Evolutionary conservation across 805 yeast genomes (phyloP).

Genomic region (Tetrapisispora nanseiensis): DNA sequence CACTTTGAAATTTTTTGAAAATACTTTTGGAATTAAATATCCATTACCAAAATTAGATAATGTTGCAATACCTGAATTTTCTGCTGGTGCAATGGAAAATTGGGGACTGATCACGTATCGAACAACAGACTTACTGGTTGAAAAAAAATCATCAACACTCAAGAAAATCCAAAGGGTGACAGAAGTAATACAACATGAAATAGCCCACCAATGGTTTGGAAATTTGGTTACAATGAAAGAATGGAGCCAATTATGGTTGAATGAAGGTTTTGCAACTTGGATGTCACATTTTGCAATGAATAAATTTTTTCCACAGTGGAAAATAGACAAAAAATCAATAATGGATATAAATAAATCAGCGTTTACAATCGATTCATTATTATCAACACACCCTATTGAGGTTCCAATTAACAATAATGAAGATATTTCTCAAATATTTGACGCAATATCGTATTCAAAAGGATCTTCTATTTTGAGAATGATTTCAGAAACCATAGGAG

Average conservation of each 20-base stretch:
- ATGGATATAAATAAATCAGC: conserved; percentile 71
- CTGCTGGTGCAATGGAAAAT: conserved; percentile 88
- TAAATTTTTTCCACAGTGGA: conserved; percentile 71
- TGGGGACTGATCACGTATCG: conserved; percentile 75
- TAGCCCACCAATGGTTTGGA: conserved; percentile 91
- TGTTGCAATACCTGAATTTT: conserved; percentile 74
- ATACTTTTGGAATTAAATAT: conserved; percentile 63
- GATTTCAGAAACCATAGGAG: conserved; percentile 74
- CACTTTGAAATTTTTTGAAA: conserved; percentile 63
- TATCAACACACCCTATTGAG: conserved; percentile 79
- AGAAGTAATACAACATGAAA: conserved; percentile 79
- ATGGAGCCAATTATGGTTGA: conserved; percentile 87
- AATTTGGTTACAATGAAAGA: conserved; percentile 84
- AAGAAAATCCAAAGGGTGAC: conserved; percentile 63
- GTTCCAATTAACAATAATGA: conserved; percentile 70
- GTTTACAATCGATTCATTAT: conserved; percentile 61
- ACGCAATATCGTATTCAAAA: conserved; percentile 73
- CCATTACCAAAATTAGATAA: conserved; percentile 74
- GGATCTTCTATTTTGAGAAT: conserved; percentile 73
- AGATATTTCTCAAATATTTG: conserved; percentile 76
- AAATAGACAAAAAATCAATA: conserved; percentile 77
- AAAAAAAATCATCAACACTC: conserved; percentile 57
- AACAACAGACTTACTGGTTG: conserved; percentile 62
- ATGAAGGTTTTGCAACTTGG: conserved; percentile 88
- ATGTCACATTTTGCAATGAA: conserved; percentile 81